Conservation (phyloP, 2,329 filamentous ascomycete genomes). For the Alternaria infectoria region DNA sequence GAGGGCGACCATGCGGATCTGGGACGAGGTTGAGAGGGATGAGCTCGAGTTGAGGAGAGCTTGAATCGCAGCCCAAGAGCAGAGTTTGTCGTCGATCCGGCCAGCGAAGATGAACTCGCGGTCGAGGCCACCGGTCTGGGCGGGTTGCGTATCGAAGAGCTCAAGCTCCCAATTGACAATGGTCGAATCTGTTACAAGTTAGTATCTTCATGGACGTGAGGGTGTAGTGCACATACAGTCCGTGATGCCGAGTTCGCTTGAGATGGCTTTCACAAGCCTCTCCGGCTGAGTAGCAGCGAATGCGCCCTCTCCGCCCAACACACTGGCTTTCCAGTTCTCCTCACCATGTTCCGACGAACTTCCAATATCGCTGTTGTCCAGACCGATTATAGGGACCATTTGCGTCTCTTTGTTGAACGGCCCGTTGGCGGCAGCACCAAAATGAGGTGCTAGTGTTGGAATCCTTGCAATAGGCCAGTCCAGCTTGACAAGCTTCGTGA, state of each 20-base stretch:
- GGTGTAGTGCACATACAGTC: slow-evolving; percentile 55
- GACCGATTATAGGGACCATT: slow-evolving; percentile 89
- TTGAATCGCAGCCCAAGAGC: slow-evolving; percentile 88
- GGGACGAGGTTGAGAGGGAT: slow-evolving; percentile 62
- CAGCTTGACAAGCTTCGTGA: slow-evolving; percentile 83
- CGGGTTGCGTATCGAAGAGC: slow-evolving; percentile 88
- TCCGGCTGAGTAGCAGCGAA: slow-evolving; percentile 87
- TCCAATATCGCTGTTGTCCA: slow-evolving; percentile 72
- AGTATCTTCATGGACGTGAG: background rate
- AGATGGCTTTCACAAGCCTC: slow-evolving; percentile 82
- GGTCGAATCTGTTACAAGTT: slow-evolving; percentile 56
- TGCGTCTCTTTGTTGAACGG: slow-evolving; percentile 88
- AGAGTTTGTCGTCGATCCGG: slow-evolving; percentile 96
- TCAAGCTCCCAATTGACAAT: slow-evolving; percentile 98
- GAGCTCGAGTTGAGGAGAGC: slow-evolving; percentile 72
- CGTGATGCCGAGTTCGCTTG: slow-evolving; percentile 74
- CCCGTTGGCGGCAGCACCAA: slow-evolving; percentile 72
- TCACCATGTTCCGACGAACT: slow-evolving; percentile 38
- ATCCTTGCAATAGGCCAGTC: slow-evolving; percentile 92
- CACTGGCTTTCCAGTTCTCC: slow-evolving; percentile 47
- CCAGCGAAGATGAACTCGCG: slow-evolving; percentile 95
- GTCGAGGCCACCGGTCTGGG: slow-evolving; percentile 81
- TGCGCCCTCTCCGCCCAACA: slow-evolving; percentile 68
- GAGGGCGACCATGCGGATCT: slow-evolving; percentile 88
- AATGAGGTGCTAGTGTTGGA: slow-evolving; percentile 91